Evolutionary conservation across 2,329 filamentous ascomycete genomes (phyloP).

Genomic region (Lachnellula hyalina): DNA sequence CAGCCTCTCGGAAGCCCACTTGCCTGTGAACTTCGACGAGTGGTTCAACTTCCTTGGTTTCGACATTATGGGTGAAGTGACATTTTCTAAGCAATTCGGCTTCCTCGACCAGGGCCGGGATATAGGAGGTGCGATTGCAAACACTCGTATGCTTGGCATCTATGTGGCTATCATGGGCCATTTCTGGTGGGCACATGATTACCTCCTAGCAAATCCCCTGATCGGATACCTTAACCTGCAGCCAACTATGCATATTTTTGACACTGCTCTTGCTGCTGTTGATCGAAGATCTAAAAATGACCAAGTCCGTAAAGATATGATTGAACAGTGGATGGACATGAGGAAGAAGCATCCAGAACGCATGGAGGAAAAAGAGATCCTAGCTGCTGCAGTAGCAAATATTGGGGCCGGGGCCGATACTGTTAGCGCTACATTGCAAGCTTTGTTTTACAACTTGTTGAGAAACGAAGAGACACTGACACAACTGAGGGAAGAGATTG

Average conservation of each 20-base stretch:
- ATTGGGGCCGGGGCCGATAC: conserved; percentile 37
- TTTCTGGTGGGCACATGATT: conserved; percentile 33
- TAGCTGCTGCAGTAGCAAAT: conserved; percentile 31
- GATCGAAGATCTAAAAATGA: conserved; percentile 31
- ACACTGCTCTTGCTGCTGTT: conserved; percentile 32
- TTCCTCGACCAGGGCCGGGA: conserved; percentile 32
- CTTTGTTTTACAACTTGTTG: conserved; percentile 34
- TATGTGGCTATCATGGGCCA: conserved; percentile 34
- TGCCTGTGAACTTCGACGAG: conserved; percentile 33
- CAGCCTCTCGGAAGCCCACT: conserved; percentile 16
- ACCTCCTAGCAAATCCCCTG: conserved; percentile 35
- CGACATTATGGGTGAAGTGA: conserved; percentile 33
- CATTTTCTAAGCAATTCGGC: conserved; percentile 32
- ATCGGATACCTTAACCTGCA: conserved; percentile 33
- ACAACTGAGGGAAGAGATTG: conserved; percentile 23
- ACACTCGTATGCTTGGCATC: conserved; percentile 24
- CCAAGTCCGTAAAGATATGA: conserved; percentile 32
- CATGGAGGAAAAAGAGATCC: conserved; percentile 32
- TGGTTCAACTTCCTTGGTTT: conserved; percentile 38
- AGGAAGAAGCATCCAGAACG: conserved; percentile 32
- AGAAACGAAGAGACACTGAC: conserved; percentile 23
- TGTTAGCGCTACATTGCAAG: conserved; percentile 32
- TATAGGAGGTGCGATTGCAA: conserved; percentile 34
- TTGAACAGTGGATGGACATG: conserved; percentile 34
- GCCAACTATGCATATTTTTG: conserved; percentile 35